Evolutionary conservation across 108 stramenopile species (phyloP).

Genomic region (Nannochloropsis oceanica): DNA sequence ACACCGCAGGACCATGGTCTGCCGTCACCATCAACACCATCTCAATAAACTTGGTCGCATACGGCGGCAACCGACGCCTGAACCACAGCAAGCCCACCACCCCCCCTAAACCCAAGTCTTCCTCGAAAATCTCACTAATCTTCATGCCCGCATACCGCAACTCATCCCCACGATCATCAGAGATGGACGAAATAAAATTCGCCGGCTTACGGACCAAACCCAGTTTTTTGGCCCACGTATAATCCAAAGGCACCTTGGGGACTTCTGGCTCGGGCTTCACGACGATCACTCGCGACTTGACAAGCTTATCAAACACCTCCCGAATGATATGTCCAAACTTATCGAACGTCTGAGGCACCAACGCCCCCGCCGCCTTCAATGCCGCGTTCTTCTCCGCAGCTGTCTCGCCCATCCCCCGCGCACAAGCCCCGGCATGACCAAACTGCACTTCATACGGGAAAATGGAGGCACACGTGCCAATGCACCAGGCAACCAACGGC

Average conservation of each 20-base stretch:
- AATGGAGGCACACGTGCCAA: conserved; percentile 73
- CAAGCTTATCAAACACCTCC: conserved; percentile 25
- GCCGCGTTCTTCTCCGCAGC: conserved; percentile 69
- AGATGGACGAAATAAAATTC: conserved; percentile 71
- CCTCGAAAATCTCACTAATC: conserved; percentile 59
- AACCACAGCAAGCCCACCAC: conserved; percentile 77
- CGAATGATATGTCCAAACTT: not conserved
- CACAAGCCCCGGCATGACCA: conserved; percentile 75
- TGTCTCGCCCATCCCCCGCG: conserved; percentile 57
- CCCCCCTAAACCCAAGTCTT: conserved; percentile 70
- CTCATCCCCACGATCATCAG: conserved; percentile 79
- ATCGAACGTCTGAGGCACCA: conserved; percentile 7
- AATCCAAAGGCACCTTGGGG: conserved; percentile 70
- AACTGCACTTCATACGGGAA: conserved; percentile 81
- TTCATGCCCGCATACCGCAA: conserved; percentile 67
- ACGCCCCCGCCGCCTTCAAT: conserved; percentile 54
- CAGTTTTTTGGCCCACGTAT: conserved; percentile 70
- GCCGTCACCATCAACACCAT: conserved; percentile 80
- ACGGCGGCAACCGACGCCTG: conserved; percentile 59
- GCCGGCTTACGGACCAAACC: conserved; percentile 81
- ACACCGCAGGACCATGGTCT: conserved; percentile 66
- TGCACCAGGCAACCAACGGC: conserved; percentile 77
- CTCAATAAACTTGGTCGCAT: conserved; percentile 78
- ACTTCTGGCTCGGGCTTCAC: conserved; percentile 47
- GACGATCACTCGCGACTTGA: conserved; percentile 33